phyloP scores from a whole-genome alignment of 1,284 basidiomycete genomes.

The Heimioporus retisporus region DNA sequence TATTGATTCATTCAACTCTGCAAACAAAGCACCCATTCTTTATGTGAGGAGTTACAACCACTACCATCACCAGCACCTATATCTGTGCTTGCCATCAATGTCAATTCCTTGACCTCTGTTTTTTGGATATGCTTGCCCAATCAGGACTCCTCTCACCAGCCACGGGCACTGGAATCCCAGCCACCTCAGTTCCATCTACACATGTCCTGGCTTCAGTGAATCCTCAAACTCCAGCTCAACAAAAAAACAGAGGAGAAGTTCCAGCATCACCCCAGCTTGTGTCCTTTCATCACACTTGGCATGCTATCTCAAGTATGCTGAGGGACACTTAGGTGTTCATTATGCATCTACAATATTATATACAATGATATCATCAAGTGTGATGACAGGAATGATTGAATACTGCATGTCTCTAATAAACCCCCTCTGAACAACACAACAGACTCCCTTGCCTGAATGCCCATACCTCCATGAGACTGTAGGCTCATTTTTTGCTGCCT shows the following conservation, averaged over 20 bases:
- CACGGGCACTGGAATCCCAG: neutral
- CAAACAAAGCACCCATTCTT: slow-evolving; percentile 10
- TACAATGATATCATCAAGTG: neutral
- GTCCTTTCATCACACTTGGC: slow-evolving; percentile 7
- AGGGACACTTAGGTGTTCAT: neutral
- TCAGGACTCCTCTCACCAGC: neutral
- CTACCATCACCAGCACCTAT: neutral
- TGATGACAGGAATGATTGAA: slow-evolving; percentile 35
- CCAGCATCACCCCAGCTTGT: neutral
- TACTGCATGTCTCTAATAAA: slow-evolving; percentile 16
- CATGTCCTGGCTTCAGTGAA: neutral
- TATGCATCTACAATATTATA: neutral
- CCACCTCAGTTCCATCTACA: neutral
- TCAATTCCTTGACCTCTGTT: slow-evolving; percentile 4
- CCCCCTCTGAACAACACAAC: neutral
- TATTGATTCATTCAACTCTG: slow-evolving; percentile 16
- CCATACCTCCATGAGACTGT: slow-evolving; percentile 22
- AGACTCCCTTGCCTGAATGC: neutral
- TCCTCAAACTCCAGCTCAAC: neutral
- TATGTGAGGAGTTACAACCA: neutral
- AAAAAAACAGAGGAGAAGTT: neutral
- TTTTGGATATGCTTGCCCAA: neutral
- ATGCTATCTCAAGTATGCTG: slow-evolving; percentile 11
- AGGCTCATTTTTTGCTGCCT: slow-evolving; percentile 34
- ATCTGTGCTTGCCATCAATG: neutral